A percentile compares a stretch with the other conserved stretches of the same genome.
Evolutionary conservation across 2,329 filamentous ascomycete genomes (phyloP).

Genomic region (Chalara sp.): DNA sequence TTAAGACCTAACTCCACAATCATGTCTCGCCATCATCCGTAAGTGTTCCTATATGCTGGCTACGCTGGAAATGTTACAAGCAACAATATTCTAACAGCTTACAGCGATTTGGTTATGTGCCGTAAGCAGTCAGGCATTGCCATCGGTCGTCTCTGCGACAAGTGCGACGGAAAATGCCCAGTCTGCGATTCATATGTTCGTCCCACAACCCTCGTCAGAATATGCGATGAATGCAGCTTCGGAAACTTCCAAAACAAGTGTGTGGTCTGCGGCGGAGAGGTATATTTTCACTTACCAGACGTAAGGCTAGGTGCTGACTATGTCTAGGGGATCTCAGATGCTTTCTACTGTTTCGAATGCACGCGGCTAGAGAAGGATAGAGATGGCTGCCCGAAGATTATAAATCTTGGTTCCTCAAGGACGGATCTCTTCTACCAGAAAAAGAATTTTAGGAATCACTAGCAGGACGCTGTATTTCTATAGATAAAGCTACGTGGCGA

Average conservation of each 20-base stretch:
- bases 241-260: constrained; percentile 99
- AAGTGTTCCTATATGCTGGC: constrained; percentile 31
- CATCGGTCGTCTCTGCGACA: constrained; percentile 98
- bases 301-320: constrained; percentile 6
- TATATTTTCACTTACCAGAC: constrained; percentile 3
- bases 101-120: constrained; percentile 96
- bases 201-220: constrained; percentile 91
- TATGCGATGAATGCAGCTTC: constrained; percentile 99
- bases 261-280: constrained; percentile 91
- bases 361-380: constrained; percentile 94
- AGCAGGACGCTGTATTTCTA: neutral
- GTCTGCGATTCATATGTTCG: constrained; percentile 99
- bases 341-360: constrained; percentile 99
- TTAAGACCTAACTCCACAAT: constrained; percentile 1
- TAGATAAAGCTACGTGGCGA: too few relatives aligned
- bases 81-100: constrained; percentile 11
- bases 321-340: constrained; percentile 78
- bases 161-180: constrained; percentile 98
- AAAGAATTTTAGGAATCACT: constrained; percentile 61
- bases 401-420: constrained; percentile 90
- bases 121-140: constrained; percentile 96
- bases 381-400: constrained; percentile 98
- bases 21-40: constrained; percentile 55
- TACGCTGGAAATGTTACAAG: neutral
- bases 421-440: constrained; percentile 73